These are phyloP conservation scores for Paspalum vaginatum DNA, from an alignment of 176 grass and related monocot genomes.

Conservation along the genomic window DNA sequence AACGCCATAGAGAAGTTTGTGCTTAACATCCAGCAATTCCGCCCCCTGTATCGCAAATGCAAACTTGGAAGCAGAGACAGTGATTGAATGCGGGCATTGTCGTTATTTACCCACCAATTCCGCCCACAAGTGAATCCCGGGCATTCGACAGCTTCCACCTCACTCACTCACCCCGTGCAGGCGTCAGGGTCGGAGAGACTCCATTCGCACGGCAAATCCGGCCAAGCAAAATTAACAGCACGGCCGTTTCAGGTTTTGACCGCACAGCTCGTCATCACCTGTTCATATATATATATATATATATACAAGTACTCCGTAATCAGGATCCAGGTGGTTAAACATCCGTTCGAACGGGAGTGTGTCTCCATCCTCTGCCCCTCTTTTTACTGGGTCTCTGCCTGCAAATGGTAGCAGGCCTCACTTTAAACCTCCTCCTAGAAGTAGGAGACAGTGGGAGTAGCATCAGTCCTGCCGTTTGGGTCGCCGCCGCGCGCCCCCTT, in stretches of 20 bases:
- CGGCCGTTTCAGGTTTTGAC: slow-evolving; percentile 19
- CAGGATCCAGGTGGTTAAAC: not conserved
- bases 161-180: too few species aligned
- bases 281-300: too few species aligned
- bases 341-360: slow-evolving; percentile 8
- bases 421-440: slow-evolving; percentile 38
- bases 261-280: too few species aligned
- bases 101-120: not conserved
- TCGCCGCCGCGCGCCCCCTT: slow-evolving; percentile 4
- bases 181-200: too few species aligned
- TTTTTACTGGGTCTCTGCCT: slow-evolving; percentile 11
- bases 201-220: too few species aligned
- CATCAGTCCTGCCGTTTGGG: slow-evolving; percentile 35
- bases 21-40: too few species aligned
- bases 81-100: not conserved
- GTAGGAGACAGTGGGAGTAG: slow-evolving; percentile 36
- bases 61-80: too few species aligned
- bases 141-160: too few species aligned
- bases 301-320: too few species aligned
- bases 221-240: slow-evolving; percentile 19
- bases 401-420: slow-evolving; percentile 18
- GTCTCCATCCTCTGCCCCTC: not conserved
- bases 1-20: too few species aligned
- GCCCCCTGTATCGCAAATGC: too few species aligned
- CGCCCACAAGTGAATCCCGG: too few species aligned